phyloP scores from a whole-genome alignment of 495 filamentous ascomycete species.

The Tuber calosporum region DNA sequence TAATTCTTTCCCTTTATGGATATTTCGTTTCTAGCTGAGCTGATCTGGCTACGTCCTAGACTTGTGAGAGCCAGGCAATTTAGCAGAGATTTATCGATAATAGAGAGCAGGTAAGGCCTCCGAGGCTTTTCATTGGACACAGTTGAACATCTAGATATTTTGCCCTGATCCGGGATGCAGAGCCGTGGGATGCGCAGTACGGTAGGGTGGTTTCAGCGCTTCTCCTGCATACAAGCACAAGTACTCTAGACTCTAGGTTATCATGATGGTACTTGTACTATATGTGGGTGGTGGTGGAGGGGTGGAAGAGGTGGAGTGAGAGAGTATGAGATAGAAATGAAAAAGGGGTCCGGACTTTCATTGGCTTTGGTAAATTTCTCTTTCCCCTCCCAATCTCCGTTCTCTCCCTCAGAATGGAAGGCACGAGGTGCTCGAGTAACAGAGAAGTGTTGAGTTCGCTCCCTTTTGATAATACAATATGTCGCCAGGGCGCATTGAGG shows the following conservation, averaged over 20 bases:
- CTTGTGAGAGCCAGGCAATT: not conserved
- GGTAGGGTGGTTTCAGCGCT: not conserved
- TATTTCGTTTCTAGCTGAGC: not conserved
- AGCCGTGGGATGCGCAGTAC: not conserved
- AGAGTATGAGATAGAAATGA: not conserved
- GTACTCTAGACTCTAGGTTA: not conserved
- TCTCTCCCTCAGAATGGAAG: not conserved
- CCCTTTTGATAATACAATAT: not conserved
- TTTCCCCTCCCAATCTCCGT: not conserved
- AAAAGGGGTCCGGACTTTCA: not conserved
- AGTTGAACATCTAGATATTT: not conserved
- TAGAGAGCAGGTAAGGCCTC: not conserved
- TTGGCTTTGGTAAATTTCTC: not conserved
- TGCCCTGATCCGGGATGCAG: not conserved
- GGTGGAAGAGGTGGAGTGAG: not conserved
- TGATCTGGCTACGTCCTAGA: not conserved
- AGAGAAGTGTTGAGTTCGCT: not conserved
- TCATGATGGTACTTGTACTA: too few species aligned
- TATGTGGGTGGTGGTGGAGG: not conserved
- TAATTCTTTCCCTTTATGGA: not conserved
- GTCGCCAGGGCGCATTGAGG: not conserved
- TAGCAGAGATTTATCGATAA: not conserved
- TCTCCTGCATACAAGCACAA: not conserved
- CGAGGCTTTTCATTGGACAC: not conserved
- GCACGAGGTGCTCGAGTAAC: not conserved